Evolutionary conservation across 805 yeast genomes (phyloP).

Genomic region (Barnettozyma siamensis): DNA sequence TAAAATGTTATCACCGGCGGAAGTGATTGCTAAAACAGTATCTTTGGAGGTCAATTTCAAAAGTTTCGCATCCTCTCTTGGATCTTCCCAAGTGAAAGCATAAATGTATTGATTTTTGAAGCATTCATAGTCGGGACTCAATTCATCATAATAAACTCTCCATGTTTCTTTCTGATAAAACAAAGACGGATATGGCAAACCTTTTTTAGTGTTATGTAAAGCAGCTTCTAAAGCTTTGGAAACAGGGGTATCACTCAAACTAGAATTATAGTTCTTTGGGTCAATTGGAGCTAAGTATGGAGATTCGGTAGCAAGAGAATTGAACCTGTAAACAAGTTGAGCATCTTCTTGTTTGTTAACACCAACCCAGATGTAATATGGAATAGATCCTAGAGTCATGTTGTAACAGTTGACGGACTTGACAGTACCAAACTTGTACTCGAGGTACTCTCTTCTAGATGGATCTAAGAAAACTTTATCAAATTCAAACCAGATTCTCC

Average conservation of each 20-base stretch:
- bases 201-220: conserved; percentile 49
- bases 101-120: conserved; percentile 76
- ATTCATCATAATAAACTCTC: conserved; percentile 76
- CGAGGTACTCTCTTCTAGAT: conserved; percentile 76
- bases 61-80: conserved; percentile 69
- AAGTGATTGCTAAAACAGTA: conserved; percentile 75
- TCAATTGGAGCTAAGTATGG: conserved; percentile 66
- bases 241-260: conserved; percentile 29
- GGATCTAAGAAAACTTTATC: conserved; percentile 77
- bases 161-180: conserved; percentile 74
- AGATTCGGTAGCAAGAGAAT: conserved; percentile 73
- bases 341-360: conserved; percentile 52
- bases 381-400: conserved; percentile 61
- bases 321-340: conserved; percentile 47
- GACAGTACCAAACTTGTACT: conserved; percentile 75
- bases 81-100: conserved; percentile 91
- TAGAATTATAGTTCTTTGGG: conserved; percentile 18
- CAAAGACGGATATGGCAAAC: conserved; percentile 72
- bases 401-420: conserved; percentile 68
- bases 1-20: conserved; percentile 80
- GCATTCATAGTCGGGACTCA: conserved; percentile 60
- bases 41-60: conserved; percentile 57
- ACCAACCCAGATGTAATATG: conserved; percentile 82
- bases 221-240: conserved; percentile 81
- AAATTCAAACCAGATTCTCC: conserved; percentile 86